Conservation (phyloP, 225 moss, liverwort and hornwort species). For the Sphagnum contortum region DNA sequence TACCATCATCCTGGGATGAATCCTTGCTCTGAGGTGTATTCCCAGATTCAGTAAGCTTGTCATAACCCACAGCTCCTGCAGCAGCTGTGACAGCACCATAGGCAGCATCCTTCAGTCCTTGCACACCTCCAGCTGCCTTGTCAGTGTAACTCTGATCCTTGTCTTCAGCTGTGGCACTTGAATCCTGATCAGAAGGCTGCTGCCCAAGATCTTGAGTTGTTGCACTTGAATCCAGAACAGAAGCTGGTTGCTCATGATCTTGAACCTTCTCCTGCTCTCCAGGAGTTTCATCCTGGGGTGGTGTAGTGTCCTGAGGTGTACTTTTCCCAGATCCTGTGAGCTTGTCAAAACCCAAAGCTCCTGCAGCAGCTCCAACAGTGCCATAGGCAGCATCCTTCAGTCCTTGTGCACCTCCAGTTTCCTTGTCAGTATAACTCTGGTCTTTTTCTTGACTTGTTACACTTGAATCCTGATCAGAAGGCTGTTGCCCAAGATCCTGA, state of each 20-base stretch:
- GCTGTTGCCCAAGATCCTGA: conserved; percentile 7
- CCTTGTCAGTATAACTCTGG: conserved; percentile 8
- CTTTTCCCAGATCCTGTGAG: background rate
- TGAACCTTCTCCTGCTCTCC: background rate
- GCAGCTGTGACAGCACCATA: conserved; percentile 8
- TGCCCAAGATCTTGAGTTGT: conserved; percentile 4
- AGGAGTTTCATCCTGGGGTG: background rate
- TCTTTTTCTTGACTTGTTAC: conserved; percentile 5
- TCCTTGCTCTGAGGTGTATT: conserved; percentile 3
- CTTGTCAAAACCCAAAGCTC: conserved; percentile 11
- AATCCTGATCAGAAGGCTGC: conserved; percentile 3
- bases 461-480: conserved; percentile 5
- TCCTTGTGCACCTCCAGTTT: background rate
- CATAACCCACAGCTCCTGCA: conserved; percentile 16
- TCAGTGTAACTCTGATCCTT: conserved; percentile 3
- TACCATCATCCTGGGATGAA: background rate
- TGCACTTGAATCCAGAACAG: background rate
- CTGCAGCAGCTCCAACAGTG: conserved; percentile 9
- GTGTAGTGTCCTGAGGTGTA: conserved; percentile 4
- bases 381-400: conserved; percentile 1
- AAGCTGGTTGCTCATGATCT: too few species aligned
- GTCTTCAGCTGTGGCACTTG: conserved; percentile 5
- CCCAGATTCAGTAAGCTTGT: background rate
- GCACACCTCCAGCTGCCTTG: conserved; percentile 2
- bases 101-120: background rate